Evolutionary conservation across 2,329 filamentous ascomycete species (phyloP).

Genomic region (Apiospora arundinis): DNA sequence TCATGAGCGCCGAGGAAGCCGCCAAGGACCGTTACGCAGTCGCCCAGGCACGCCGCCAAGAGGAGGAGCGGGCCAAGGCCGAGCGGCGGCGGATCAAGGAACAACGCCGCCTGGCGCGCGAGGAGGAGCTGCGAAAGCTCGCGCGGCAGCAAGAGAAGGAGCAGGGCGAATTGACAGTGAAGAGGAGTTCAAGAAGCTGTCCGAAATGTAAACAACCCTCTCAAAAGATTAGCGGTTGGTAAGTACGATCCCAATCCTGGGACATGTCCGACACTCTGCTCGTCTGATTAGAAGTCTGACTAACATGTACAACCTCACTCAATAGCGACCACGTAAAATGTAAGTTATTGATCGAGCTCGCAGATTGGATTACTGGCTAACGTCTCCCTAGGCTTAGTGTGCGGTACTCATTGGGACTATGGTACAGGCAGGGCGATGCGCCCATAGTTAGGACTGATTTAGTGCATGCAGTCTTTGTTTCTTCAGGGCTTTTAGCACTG

Average conservation of each 20-base stretch:
- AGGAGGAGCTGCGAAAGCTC: constrained; percentile 28
- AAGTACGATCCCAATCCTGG: background rate
- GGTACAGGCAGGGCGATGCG: background rate
- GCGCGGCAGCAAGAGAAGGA: constrained; percentile 33
- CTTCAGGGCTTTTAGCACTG: too few relatives aligned
- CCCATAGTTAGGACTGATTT: too few relatives aligned
- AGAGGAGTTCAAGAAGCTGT: background rate
- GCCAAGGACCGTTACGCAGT: constrained; percentile 41
- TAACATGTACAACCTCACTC: too few relatives aligned
- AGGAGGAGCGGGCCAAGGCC: constrained; percentile 35
- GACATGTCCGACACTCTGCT: too few relatives aligned
- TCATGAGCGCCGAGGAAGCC: constrained; percentile 47
- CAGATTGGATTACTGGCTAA: background rate
- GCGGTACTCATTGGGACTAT: background rate
- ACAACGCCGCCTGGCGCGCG: constrained; percentile 20
- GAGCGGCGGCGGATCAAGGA: constrained; percentile 30
- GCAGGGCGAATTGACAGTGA: background rate
- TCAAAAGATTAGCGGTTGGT: background rate
- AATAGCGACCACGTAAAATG: background rate
- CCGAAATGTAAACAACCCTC: background rate
- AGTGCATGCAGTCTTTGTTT: too few relatives aligned
- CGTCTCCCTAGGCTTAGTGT: background rate
- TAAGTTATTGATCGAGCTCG: background rate
- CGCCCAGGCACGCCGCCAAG: constrained; percentile 37
- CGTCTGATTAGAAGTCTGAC: too few relatives aligned